phyloP scores from a whole-genome alignment of 106 monocot species.

The Allium cepa region DNA sequence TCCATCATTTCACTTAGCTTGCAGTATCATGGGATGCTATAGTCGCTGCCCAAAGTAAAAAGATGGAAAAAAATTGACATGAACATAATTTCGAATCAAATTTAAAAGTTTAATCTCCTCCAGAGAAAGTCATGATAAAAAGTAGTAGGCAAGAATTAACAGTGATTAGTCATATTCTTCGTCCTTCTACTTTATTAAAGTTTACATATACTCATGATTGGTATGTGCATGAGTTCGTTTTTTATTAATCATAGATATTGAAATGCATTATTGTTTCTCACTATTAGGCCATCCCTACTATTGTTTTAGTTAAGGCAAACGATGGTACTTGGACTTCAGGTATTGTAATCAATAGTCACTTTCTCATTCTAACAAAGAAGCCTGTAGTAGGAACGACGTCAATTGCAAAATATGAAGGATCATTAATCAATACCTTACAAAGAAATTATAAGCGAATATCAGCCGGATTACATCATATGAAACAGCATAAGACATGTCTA shows the following conservation, averaged over 20 bases:
- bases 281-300: slow-evolving; percentile 19
- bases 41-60: slow-evolving; percentile 12
- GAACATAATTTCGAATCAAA: neutral
- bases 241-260: too few species aligned
- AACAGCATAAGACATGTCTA: slow-evolving; percentile 42
- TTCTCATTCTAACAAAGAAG: slow-evolving; percentile 79
- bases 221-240: too few species aligned
- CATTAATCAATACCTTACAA: slow-evolving; percentile 17
- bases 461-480: slow-evolving; percentile 50
- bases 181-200: too few species aligned
- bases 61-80: neutral
- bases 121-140: too few species aligned
- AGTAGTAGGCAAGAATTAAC: too few species aligned
- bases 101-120: neutral
- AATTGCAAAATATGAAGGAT: neutral
- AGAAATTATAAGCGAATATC: slow-evolving; percentile 40
- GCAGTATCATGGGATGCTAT: slow-evolving; percentile 83
- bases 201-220: too few species aligned
- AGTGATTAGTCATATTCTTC: too few species aligned
- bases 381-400: slow-evolving; percentile 22
- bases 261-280: too few species aligned
- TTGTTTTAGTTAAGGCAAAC: slow-evolving; percentile 70
- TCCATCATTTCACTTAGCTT: slow-evolving; percentile 17
- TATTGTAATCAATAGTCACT: slow-evolving; percentile 58
- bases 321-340: slow-evolving; percentile 92